A percentile compares a stretch with the other conserved stretches of the same genome.
Evolutionary conservation across 306 rosid species (phyloP).

Genomic region (Cicer chorassanicum): DNA sequence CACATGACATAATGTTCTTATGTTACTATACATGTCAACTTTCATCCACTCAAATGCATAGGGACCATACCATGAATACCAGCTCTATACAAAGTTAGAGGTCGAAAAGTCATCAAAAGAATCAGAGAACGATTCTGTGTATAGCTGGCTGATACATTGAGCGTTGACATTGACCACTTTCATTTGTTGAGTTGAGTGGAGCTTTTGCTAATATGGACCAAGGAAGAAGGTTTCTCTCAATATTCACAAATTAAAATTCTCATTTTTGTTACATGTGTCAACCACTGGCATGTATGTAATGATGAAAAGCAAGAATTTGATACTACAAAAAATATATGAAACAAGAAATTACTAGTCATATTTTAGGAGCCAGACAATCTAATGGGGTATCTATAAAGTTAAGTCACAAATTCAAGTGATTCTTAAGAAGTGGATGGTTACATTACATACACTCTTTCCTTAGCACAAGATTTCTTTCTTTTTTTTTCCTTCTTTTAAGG

Average conservation of each 20-base stretch:
- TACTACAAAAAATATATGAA: conserved; percentile 37
- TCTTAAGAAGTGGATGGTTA: conserved; percentile 47
- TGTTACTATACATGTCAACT: conserved; percentile 13
- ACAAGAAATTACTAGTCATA: conserved; percentile 14
- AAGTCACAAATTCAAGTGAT: conserved; percentile 38
- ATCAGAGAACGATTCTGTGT: conserved; percentile 28
- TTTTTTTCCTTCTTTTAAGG: conserved; percentile 28
- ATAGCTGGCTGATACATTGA: conserved; percentile 26
- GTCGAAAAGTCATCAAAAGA: conserved; percentile 2
- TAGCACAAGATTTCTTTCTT: conserved; percentile 4
- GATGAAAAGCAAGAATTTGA: conserved; percentile 45
- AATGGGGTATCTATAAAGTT: conserved; percentile 33
- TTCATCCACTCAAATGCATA: conserved; percentile 38
- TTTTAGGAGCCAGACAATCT: conserved; percentile 44
- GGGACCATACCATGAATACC: not conserved
- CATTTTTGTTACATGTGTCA: conserved; percentile 34
- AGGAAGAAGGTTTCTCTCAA: conserved; percentile 8
- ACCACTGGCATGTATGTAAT: conserved; percentile 34
- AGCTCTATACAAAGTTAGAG: not conserved
- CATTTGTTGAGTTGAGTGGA: conserved; percentile 30
- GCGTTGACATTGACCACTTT: conserved; percentile 41
- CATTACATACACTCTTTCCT: conserved; percentile 42
- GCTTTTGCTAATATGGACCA: conserved; percentile 29
- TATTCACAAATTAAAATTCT: conserved; percentile 33
- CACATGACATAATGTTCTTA: not conserved